A percentile compares a stretch with the other conserved stretches of the same genome.
Conservation (phyloP, 2,329 filamentous ascomycete species). For the Ophiostoma perfectum region DNA sequence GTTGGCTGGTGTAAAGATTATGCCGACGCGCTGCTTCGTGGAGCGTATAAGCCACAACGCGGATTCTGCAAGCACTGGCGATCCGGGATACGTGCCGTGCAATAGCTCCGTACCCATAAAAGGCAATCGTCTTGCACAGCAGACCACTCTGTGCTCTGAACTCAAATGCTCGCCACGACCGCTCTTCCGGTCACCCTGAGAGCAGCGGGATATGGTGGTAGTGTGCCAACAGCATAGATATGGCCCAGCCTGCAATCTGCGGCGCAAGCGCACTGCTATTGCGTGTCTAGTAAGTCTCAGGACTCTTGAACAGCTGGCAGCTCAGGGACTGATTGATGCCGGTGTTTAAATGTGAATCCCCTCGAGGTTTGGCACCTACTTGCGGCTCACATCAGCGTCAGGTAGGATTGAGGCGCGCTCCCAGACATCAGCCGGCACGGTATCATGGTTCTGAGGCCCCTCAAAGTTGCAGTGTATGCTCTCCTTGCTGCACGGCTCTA, state of each 20-base stretch:
- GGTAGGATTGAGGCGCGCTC: neutral
- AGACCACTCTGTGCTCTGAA: neutral
- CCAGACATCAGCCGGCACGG: neutral
- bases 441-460: neutral
- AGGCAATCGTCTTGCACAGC: neutral
- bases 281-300: neutral
- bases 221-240: neutral
- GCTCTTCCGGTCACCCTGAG: neutral
- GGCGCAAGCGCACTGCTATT: neutral
- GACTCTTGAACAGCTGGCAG: neutral
- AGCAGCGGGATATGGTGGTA: neutral
- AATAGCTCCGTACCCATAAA: neutral
- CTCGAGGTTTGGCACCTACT: neutral
- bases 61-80: neutral
- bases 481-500: neutral
- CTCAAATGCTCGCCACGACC: neutral
- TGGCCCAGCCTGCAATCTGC: neutral
- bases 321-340: neutral
- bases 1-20: slow-evolving; percentile 61
- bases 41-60: slow-evolving; percentile 49
- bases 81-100: neutral
- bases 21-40: slow-evolving; percentile 59
- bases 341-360: neutral
- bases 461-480: neutral
- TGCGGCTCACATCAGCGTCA: neutral